Evolutionary conservation across 129 eudicot species (phyloP).

Genomic region (Centaurea solstitialis): DNA sequence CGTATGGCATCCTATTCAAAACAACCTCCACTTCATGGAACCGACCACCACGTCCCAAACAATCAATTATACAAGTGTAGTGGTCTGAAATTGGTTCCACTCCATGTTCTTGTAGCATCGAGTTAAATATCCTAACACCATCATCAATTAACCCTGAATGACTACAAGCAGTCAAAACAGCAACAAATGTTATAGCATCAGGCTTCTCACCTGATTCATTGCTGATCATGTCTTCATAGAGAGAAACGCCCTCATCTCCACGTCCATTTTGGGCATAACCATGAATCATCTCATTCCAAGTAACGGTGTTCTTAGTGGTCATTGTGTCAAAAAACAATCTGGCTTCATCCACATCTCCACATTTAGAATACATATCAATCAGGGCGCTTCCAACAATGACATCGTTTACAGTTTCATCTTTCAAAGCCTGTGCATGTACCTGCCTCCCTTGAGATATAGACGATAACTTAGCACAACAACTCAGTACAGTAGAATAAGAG

Average conservation of each 20-base stretch:
- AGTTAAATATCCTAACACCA: conserved; percentile 63
- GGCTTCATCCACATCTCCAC: conserved; percentile 68
- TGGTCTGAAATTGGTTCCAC: conserved; percentile 63
- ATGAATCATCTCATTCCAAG: conserved; percentile 92
- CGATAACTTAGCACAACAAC: conserved; percentile 62
- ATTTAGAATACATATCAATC: conserved; percentile 77
- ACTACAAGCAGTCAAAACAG: conserved; percentile 80
- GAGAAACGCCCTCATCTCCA: conserved; percentile 64
- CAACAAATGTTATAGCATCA: conserved; percentile 67
- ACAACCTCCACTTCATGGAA: conserved; percentile 64
- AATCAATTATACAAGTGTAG: conserved; percentile 80
- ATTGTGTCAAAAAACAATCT: conserved; percentile 54
- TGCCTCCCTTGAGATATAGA: conserved; percentile 74
- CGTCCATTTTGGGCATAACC: conserved; percentile 85
- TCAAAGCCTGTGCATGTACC: conserved; percentile 54
- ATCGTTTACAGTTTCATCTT: conserved; percentile 51
- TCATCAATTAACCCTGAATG: conserved; percentile 80
- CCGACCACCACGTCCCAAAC: conserved; percentile 84
- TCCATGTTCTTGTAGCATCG: conserved; percentile 59
- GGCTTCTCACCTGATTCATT: conserved; percentile 43
- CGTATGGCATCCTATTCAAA: conserved; percentile 51
- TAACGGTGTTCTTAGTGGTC: conserved; percentile 53
- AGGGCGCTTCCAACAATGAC: conserved; percentile 74
- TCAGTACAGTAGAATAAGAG: conserved; percentile 58
- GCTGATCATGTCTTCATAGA: conserved; percentile 49